Evolutionary conservation across 176 grass and related monocot genomes (phyloP).

Genomic region (Oryza officinalis): DNA sequence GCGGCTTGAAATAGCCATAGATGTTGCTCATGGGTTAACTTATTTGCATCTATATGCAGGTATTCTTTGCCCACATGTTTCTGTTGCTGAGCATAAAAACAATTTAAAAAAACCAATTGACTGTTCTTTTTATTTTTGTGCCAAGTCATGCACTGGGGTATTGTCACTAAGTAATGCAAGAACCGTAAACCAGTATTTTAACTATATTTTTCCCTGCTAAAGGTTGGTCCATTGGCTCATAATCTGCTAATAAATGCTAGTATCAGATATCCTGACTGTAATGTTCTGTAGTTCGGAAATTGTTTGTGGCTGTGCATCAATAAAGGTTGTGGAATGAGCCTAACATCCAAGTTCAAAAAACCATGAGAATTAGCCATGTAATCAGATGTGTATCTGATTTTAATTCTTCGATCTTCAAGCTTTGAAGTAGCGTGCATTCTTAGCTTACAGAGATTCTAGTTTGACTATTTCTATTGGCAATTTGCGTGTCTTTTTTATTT

Average conservation of each 20-base stretch:
- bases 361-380: background rate
- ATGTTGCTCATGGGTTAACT: slow-evolving; percentile 91
- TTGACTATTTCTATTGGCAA: background rate
- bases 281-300: background rate
- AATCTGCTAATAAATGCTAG: background rate
- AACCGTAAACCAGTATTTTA: background rate
- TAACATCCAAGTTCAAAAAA: background rate
- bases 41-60: slow-evolving; percentile 98
- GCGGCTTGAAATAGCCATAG: slow-evolving; percentile 94
- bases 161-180: slow-evolving; percentile 3
- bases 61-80: slow-evolving; percentile 36
- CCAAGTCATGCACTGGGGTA: background rate
- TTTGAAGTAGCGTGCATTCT: background rate
- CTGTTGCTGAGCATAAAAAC: background rate
- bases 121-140: background rate
- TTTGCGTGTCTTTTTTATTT: slow-evolving; percentile 5
- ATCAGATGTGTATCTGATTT: background rate
- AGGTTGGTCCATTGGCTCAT: slow-evolving; percentile 3
- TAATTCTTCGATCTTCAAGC: background rate
- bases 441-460: background rate
- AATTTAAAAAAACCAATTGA: background rate
- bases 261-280: background rate
- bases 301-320: background rate
- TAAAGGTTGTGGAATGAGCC: background rate
- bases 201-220: background rate